phyloP scores from a whole-genome alignment of 2,329 filamentous ascomycete species.

The Thelonectria blattea region DNA sequence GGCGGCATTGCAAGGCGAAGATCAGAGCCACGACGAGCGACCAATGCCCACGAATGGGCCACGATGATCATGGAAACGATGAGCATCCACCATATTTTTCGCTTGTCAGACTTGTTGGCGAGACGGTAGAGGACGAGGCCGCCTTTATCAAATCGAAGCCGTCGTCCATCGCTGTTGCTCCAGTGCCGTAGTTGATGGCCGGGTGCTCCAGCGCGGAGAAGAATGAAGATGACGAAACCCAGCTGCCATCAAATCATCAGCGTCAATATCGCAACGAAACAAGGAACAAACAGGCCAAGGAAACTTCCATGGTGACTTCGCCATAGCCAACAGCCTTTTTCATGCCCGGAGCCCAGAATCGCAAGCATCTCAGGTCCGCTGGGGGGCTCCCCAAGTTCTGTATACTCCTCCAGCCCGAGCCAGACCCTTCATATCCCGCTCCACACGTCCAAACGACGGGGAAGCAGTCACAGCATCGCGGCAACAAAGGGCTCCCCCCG shows the following conservation, averaged over 20 bases:
- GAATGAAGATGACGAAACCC: conserved; percentile 5
- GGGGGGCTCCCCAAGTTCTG: neutral
- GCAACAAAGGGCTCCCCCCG: neutral
- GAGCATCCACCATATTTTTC: neutral
- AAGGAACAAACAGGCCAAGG: neutral
- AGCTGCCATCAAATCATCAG: neutral
- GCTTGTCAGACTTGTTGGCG: conserved; percentile 3
- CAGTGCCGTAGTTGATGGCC: conserved; percentile 5
- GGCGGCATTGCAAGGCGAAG: conserved; percentile 5
- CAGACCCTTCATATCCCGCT: neutral
- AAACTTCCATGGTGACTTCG: neutral
- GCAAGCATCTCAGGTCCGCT: neutral
- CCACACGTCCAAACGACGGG: neutral
- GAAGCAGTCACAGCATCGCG: neutral
- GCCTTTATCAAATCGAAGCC: neutral
- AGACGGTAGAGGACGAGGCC: conserved; percentile 4
- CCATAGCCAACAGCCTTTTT: conserved; percentile 4
- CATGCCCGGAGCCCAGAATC: conserved; percentile 2
- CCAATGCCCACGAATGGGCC: no score
- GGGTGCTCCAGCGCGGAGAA: neutral
- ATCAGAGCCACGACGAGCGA: conserved; percentile 1
- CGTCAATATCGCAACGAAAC: neutral
- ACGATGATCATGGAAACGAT: neutral
- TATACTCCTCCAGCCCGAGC: neutral
- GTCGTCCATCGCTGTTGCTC: neutral